phyloP scores from a whole-genome alignment of 140 eudicot genomes.

The Bidens hawaiensis region DNA sequence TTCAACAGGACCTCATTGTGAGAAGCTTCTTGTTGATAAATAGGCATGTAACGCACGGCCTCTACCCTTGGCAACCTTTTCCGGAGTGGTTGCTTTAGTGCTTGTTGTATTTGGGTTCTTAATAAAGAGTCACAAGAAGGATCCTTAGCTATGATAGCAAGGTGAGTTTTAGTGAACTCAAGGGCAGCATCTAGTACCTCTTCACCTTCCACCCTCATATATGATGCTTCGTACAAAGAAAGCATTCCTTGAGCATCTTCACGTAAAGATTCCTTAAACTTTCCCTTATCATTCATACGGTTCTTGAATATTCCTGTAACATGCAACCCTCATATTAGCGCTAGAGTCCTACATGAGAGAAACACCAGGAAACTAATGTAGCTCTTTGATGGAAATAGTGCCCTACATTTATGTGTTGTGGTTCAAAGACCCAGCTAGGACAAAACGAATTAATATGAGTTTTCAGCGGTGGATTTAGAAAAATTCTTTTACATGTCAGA shows the following conservation, averaged over 20 bases:
- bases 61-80: slow-evolving; percentile 8
- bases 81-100: neutral
- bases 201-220: slow-evolving; percentile 7
- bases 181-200: neutral
- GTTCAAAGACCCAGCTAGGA: too few species aligned
- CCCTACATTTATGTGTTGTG: too few species aligned
- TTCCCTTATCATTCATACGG: neutral
- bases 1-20: neutral
- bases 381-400: too few species aligned
- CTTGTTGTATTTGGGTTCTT: neutral
- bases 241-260: slow-evolving; percentile 6
- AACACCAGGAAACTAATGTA: too few species aligned
- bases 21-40: neutral
- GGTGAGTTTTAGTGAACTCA: neutral
- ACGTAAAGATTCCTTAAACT: neutral
- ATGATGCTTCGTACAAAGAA: slow-evolving; percentile 6
- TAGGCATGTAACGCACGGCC: slow-evolving; percentile 6
- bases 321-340: too few species aligned
- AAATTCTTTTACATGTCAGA: too few species aligned
- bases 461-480: too few species aligned
- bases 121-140: neutral
- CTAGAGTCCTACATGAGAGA: too few species aligned
- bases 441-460: too few species aligned
- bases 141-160: neutral
- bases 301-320: neutral